Conservation (phyloP, 345 rosid genomes). For the Conringia planisiliqua region DNA sequence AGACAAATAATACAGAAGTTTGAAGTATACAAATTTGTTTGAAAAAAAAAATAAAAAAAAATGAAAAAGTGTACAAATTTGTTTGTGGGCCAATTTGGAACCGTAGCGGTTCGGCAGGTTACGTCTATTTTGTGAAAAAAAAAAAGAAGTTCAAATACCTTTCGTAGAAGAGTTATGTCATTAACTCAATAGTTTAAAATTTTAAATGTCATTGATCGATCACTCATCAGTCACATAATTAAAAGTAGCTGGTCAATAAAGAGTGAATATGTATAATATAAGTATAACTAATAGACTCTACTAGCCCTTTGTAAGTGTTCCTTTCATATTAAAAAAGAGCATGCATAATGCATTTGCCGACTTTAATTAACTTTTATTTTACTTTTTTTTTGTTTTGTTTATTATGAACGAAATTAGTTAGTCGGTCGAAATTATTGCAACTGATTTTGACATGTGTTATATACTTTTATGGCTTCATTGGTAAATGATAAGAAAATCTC, state of each 20-base stretch:
- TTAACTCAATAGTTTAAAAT: not conserved
- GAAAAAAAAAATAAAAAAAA: too few relatives aligned
- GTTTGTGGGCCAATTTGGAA: too few relatives aligned
- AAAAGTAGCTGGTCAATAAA: constrained; percentile 18
- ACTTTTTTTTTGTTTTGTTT: not conserved
- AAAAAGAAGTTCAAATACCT: not conserved
- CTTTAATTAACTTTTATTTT: not conserved
- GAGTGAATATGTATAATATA: not conserved
- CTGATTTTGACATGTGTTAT: constrained; percentile 1
- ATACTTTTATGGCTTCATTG: not conserved
- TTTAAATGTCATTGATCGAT: not conserved
- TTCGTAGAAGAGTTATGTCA: not conserved
- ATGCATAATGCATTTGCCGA: not conserved
- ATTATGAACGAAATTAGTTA: not conserved
- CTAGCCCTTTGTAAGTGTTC: not conserved
- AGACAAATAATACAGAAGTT: too few relatives aligned
- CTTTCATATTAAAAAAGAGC: not conserved
- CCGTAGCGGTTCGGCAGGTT: not conserved
- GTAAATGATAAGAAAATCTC: constrained; percentile 10
- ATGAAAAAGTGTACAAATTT: too few relatives aligned
- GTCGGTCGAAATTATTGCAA: not conserved
- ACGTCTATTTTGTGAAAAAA: not conserved
- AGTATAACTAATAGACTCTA: not conserved
- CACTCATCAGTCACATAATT: not conserved
- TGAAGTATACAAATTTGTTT: too few relatives aligned